Percentiles rank a stretch among this genome's conserved stretches.
Conservation (phyloP, 306 rosid genomes). For the Lotus japonicus region DNA sequence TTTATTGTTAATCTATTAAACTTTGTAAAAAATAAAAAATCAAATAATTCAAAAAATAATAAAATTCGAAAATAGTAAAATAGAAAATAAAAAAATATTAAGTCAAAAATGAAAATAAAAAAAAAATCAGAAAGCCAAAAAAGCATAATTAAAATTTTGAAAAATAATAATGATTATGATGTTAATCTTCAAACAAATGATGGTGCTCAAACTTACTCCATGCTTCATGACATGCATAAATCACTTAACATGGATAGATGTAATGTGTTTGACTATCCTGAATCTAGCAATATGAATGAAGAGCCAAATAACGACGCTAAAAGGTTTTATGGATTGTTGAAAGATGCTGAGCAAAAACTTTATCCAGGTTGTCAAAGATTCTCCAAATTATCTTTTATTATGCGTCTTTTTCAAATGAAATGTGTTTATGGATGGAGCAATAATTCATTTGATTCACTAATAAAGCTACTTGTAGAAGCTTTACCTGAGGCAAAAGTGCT, state of each 20-base stretch:
- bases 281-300: not conserved
- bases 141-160: no score
- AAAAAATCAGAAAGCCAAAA: no score
- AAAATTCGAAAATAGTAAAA: no score
- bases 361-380: not conserved
- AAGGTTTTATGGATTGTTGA: not conserved
- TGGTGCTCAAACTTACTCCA: not conserved
- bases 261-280: not conserved
- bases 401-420: not conserved
- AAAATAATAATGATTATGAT: not conserved
- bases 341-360: not conserved
- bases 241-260: not conserved
- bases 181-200: not conserved
- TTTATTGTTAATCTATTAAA: no score
- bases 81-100: no score
- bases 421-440: not conserved
- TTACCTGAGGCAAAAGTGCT: not conserved
- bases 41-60: no score
- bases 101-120: no score
- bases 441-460: not conserved
- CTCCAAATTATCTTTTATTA: not conserved
- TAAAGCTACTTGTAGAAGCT: not conserved
- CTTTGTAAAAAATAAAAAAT: no score
- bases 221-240: constrained; percentile 4
- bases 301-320: not conserved